Conservation (phyloP, 768 basidiomycete species). For the Leccinum uliginosum region DNA sequence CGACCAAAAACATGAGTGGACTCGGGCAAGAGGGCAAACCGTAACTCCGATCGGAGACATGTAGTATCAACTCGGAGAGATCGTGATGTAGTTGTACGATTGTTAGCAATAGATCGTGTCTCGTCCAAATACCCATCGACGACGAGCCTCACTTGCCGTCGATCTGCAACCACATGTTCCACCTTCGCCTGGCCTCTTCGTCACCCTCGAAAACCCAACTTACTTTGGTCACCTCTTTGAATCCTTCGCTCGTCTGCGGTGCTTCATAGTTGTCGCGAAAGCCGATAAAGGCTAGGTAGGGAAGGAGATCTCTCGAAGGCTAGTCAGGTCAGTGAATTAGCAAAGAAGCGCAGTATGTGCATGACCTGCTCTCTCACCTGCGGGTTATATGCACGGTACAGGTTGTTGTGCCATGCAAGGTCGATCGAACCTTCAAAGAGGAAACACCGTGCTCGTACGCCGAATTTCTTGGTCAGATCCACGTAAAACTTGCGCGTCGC, state of each 20-base stretch:
- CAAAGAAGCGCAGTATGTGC: background rate
- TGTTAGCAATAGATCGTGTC: slow-evolving; percentile 5
- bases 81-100: background rate
- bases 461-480: slow-evolving; percentile 53
- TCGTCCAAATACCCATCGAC: background rate
- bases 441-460: slow-evolving; percentile 64
- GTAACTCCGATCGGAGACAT: slow-evolving; percentile 6
- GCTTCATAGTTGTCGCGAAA: slow-evolving; percentile 64
- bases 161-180: slow-evolving; percentile 86
- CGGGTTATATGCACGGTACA: slow-evolving; percentile 72
- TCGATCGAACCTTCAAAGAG: slow-evolving; percentile 72
- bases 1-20: slow-evolving; percentile 37
- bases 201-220: slow-evolving; percentile 79
- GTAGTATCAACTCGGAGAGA: background rate
- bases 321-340: slow-evolving; percentile 16
- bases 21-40: slow-evolving; percentile 32
- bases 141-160: slow-evolving; percentile 51
- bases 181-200: slow-evolving; percentile 63
- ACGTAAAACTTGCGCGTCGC: slow-evolving; percentile 70
- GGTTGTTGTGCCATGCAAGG: slow-evolving; percentile 89
- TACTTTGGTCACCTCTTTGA: slow-evolving; percentile 68
- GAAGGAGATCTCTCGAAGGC: slow-evolving; percentile 50
- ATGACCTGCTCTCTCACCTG: slow-evolving; percentile 5
- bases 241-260: slow-evolving; percentile 67
- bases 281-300: slow-evolving; percentile 53